Percentiles rank a stretch among this genome's conserved stretches.
Evolutionary conservation across 2,329 filamentous ascomycete species (phyloP).

Genomic region (Karstenula rhodostoma): DNA sequence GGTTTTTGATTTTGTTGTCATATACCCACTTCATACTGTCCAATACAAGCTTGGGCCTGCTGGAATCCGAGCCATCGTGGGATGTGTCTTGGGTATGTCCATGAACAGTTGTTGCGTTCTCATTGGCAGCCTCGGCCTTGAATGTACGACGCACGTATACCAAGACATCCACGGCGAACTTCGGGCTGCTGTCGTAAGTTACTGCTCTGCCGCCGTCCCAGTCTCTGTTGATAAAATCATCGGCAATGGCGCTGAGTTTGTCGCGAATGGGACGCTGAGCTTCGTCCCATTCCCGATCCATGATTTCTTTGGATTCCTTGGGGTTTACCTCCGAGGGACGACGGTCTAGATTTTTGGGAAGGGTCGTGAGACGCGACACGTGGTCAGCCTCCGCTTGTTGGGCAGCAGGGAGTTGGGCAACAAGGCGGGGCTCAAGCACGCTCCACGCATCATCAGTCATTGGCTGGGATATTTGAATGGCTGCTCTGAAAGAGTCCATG

Average conservation of each 20-base stretch:
- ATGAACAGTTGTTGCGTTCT: slow-evolving; percentile 53
- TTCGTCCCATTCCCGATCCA: slow-evolving; percentile 76
- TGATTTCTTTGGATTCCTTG: slow-evolving; percentile 64
- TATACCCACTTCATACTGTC: slow-evolving; percentile 91
- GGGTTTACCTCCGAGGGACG: slow-evolving; percentile 58
- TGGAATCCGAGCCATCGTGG: slow-evolving; percentile 46
- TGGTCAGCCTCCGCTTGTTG: slow-evolving; percentile 63
- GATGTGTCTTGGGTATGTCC: slow-evolving; percentile 11
- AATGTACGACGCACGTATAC: slow-evolving; percentile 73
- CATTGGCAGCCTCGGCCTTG: slow-evolving; percentile 66
- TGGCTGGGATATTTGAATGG: slow-evolving; percentile 72
- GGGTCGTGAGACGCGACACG: slow-evolving; percentile 56
- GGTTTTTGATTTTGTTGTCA: slow-evolving; percentile 76
- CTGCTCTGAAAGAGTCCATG: slow-evolving; percentile 77
- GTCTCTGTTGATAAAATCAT: slow-evolving; percentile 70
- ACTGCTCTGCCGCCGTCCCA: slow-evolving; percentile 73
- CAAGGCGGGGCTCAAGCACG: slow-evolving; percentile 70
- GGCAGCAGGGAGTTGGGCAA: slow-evolving; percentile 71
- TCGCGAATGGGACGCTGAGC: slow-evolving; percentile 72
- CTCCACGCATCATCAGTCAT: slow-evolving; percentile 76
- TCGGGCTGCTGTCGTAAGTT: slow-evolving; percentile 68
- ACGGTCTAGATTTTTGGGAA: slow-evolving; percentile 58
- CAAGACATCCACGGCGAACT: slow-evolving; percentile 76
- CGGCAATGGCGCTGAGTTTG: slow-evolving; percentile 71
- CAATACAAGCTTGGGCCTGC: slow-evolving; percentile 71